Conservation (phyloP, 139 green algal genomes). For the Chlorella vulgaris region DNA sequence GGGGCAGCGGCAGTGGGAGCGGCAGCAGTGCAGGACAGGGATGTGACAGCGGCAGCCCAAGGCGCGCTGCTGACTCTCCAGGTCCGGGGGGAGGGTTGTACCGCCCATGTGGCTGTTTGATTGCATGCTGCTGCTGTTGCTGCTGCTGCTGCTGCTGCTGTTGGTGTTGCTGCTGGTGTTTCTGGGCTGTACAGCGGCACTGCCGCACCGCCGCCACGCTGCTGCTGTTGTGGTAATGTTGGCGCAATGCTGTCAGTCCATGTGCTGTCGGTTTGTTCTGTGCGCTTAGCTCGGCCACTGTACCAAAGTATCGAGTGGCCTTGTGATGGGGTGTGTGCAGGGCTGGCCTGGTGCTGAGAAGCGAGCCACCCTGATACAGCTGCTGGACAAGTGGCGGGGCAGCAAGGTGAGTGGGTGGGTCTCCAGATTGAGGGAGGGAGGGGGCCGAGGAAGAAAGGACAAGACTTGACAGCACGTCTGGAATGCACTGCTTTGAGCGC, state of each 20-base stretch:
- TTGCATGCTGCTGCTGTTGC: no score
- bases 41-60: constrained; percentile 40
- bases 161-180: not conserved
- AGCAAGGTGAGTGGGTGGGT: constrained; percentile 43
- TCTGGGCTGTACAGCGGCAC: no score
- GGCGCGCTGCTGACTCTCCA: constrained; percentile 25
- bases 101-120: not conserved
- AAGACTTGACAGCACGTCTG: no score
- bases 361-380: constrained; percentile 65
- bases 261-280: no score
- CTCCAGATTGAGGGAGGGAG: not conserved
- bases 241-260: not conserved
- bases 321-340: no score
- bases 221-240: no score
- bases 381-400: constrained; percentile 62
- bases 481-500: no score
- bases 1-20: constrained; percentile 6
- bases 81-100: not conserved
- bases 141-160: not conserved
- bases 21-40: constrained; percentile 23
- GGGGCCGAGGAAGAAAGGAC: not conserved
- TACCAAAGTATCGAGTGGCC: no score
- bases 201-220: no score
- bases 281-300: no score
- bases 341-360: constrained; percentile 39